Evolutionary conservation across 2,329 filamentous ascomycete genomes (phyloP).

Genomic region (Penicillium occitanis): DNA sequence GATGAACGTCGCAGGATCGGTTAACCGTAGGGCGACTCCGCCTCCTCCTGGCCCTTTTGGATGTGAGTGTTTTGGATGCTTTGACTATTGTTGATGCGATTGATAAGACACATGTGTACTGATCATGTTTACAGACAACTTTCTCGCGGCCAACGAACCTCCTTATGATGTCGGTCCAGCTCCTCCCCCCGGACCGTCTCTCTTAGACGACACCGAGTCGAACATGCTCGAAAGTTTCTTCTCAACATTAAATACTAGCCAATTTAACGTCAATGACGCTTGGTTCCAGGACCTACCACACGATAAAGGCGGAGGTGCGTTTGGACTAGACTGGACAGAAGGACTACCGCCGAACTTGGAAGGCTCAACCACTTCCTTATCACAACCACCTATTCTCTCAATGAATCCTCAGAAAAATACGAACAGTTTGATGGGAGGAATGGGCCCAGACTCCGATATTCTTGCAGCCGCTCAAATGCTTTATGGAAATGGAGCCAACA

Average conservation of each 20-base stretch:
- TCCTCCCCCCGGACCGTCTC: slow-evolving; percentile 62
- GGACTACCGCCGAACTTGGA: slow-evolving; percentile 65
- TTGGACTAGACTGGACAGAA: slow-evolving; percentile 40
- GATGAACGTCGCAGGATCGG: slow-evolving; percentile 37
- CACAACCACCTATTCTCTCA: slow-evolving; percentile 48
- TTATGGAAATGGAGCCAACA: slow-evolving; percentile 38
- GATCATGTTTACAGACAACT: slow-evolving; percentile 31
- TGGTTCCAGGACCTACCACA: slow-evolving; percentile 34
- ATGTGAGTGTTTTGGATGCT: slow-evolving; percentile 53
- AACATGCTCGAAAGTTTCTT: slow-evolving; percentile 56
- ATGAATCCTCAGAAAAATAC: slow-evolving; percentile 30
- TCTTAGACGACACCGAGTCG: slow-evolving; percentile 60
- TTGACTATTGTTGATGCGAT: background rate
- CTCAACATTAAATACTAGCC: slow-evolving; percentile 43
- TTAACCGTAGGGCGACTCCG: slow-evolving; percentile 45
- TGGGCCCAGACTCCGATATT: slow-evolving; percentile 49
- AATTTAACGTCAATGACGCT: slow-evolving; percentile 39
- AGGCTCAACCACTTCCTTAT: slow-evolving; percentile 64
- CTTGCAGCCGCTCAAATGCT: slow-evolving; percentile 57
- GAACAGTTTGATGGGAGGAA: slow-evolving; percentile 27
- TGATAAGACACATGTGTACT: background rate
- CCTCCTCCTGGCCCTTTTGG: slow-evolving; percentile 63
- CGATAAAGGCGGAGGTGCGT: slow-evolving; percentile 30
- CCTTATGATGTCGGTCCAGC: slow-evolving; percentile 56
- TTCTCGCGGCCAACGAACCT: slow-evolving; percentile 37